phyloP scores from a whole-genome alignment of 208 protist genomes.

The Wallacemonas collosoma region DNA sequence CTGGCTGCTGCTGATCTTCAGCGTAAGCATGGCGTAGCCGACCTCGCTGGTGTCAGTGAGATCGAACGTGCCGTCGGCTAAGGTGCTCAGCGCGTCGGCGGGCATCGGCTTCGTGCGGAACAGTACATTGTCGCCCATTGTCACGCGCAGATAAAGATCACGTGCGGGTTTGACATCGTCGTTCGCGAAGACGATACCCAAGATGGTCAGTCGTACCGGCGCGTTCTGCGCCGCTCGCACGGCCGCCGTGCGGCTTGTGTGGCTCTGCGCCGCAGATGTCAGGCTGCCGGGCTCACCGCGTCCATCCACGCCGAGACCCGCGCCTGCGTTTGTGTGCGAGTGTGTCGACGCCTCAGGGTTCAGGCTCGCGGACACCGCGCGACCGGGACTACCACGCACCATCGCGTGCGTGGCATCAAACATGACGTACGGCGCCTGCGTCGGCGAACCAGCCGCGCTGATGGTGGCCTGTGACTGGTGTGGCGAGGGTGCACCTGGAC shows the following conservation, averaged over 20 bases:
- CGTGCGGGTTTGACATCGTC: constrained; percentile 11
- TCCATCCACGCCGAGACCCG: too few relatives aligned
- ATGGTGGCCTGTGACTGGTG: too few relatives aligned
- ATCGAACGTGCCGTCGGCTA: constrained; percentile 1
- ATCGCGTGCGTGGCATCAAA: constrained; percentile 16
- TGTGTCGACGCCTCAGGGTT: not conserved
- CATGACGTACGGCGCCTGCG: constrained; percentile 8
- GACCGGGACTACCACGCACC: constrained; percentile 8
- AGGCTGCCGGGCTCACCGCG: not conserved
- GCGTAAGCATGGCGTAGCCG: constrained; percentile 34
- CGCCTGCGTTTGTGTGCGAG: constrained; percentile 7
- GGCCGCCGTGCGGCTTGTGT: not conserved
- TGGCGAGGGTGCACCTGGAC: not conserved
- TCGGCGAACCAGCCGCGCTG: not conserved
- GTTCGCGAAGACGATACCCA: constrained; percentile 27
- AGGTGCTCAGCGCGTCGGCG: constrained; percentile 13
- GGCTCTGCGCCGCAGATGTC: not conserved
- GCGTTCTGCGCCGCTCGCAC: not conserved
- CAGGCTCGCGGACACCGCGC: not conserved
- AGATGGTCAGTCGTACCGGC: constrained; percentile 23
- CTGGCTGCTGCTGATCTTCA: constrained; percentile 52
- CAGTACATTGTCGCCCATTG: constrained; percentile 18
- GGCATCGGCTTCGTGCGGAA: constrained; percentile 38
- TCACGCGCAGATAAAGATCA: constrained; percentile 9
- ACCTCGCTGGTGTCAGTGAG: constrained; percentile 16